A percentile compares a stretch with the other conserved stretches of the same genome.
Evolutionary conservation across 2,329 filamentous ascomycete species (phyloP).

Genomic region (Colletotrichum orchidophilum): DNA sequence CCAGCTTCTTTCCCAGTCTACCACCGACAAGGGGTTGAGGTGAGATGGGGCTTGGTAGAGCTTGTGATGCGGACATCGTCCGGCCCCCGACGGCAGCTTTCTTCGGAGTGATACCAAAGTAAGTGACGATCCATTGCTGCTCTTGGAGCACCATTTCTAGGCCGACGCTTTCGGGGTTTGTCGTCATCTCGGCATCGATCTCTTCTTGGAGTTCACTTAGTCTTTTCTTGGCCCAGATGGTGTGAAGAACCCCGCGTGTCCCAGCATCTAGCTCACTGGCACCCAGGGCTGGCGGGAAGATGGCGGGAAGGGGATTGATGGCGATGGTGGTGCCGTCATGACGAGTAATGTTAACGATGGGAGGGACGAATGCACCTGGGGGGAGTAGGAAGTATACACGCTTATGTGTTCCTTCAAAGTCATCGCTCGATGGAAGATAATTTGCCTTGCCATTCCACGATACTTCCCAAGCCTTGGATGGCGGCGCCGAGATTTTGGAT

Average conservation of each 20-base stretch:
- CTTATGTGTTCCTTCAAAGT: constrained; percentile 55
- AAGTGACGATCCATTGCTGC: constrained; percentile 84
- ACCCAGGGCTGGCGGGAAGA: constrained; percentile 82
- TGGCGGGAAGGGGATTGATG: constrained; percentile 85
- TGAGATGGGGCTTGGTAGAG: constrained; percentile 54
- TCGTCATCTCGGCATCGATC: constrained; percentile 76
- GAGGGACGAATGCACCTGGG: constrained; percentile 75
- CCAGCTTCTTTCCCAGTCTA: constrained; percentile 80
- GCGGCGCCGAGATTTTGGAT: neutral
- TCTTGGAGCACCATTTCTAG: constrained; percentile 86
- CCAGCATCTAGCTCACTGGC: constrained; percentile 72
- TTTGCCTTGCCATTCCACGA: constrained; percentile 85
- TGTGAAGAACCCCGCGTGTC: constrained; percentile 85
- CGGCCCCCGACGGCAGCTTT: constrained; percentile 44
- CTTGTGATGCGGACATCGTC: neutral
- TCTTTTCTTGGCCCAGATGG: constrained; percentile 88
- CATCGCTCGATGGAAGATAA: constrained; percentile 72
- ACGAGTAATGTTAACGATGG: constrained; percentile 72
- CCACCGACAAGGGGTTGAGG: constrained; percentile 74
- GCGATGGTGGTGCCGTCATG: constrained; percentile 51
- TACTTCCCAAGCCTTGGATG: constrained; percentile 70
- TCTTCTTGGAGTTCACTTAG: constrained; percentile 79
- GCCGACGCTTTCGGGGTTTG: constrained; percentile 83
- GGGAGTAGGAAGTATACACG: constrained; percentile 85
- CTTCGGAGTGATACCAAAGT: constrained; percentile 71